A percentile compares a stretch with the other conserved stretches of the same genome.
Conservation (phyloP, 345 rosid genomes). For the Excoecaria agallocha region DNA sequence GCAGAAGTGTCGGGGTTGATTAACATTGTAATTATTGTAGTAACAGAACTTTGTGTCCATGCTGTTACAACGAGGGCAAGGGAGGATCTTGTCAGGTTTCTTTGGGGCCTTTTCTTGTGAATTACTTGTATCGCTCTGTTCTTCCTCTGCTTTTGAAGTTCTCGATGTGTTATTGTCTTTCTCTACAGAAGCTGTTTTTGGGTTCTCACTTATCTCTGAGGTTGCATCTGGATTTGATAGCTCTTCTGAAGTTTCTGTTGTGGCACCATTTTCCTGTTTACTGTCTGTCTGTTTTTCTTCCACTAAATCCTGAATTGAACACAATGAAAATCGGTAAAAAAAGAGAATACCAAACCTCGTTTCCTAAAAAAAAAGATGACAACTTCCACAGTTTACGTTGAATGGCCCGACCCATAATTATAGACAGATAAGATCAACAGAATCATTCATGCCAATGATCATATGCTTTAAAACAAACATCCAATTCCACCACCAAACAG, state of each 20-base stretch:
- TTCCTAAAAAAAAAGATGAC: not conserved
- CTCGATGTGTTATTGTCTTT: slow-evolving; percentile 29
- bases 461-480: not conserved
- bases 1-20: slow-evolving; percentile 39
- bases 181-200: slow-evolving; percentile 30
- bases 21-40: slow-evolving; percentile 36
- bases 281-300: slow-evolving; percentile 35
- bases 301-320: slow-evolving; percentile 37
- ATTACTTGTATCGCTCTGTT: slow-evolving; percentile 28
- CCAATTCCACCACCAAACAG: not conserved
- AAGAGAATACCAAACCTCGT: not conserved
- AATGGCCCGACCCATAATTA: not conserved
- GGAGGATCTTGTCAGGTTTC: slow-evolving; percentile 35
- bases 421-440: not conserved
- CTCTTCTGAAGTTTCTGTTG: slow-evolving; percentile 30
- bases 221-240: slow-evolving; percentile 34
- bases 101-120: slow-evolving; percentile 27
- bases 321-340: not conserved
- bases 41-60: slow-evolving; percentile 40
- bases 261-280: slow-evolving; percentile 27
- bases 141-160: slow-evolving; percentile 31
- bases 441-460: not conserved
- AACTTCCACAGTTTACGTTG: not conserved
- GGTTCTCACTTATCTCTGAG: slow-evolving; percentile 36
- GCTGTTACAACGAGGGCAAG: slow-evolving; percentile 39